Percentiles rank a stretch among this genome's conserved stretches.
Evolutionary conservation across 148 eudicot genomes (phyloP).

Genomic region (Agrostemma githago): DNA sequence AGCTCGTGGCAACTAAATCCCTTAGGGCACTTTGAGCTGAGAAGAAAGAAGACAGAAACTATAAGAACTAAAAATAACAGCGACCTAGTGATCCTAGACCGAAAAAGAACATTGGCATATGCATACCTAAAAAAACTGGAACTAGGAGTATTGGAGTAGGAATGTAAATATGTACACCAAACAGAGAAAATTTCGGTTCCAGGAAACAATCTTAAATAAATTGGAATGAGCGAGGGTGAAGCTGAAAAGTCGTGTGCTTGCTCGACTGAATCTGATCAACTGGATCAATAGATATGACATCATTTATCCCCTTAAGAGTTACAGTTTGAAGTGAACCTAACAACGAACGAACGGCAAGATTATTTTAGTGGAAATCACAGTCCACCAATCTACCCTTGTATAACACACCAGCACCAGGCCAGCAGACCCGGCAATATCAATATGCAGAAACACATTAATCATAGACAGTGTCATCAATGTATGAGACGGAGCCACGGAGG

Average conservation of each 20-base stretch:
- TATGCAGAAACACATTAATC: background rate
- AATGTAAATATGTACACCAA: background rate
- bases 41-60: background rate
- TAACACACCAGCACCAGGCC: background rate
- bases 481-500: too few relatives aligned
- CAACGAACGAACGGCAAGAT: background rate
- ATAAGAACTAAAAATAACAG: background rate
- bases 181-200: background rate
- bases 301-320: background rate
- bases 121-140: background rate
- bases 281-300: background rate
- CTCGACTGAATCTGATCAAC: background rate
- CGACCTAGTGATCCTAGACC: background rate
- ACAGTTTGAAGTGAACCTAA: background rate
- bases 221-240: background rate
- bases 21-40: background rate
- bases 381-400: background rate
- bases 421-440: background rate
- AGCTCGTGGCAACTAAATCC: constrained; percentile 5
- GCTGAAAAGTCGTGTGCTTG: background rate
- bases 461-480: too few relatives aligned
- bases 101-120: background rate
- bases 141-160: background rate
- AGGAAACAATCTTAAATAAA: background rate
- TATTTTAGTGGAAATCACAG: constrained; percentile 7